Base-by-base conservation (phyloP, 495 filamentous ascomycete genomes). In the Talaromyces thailandensis region DNA sequence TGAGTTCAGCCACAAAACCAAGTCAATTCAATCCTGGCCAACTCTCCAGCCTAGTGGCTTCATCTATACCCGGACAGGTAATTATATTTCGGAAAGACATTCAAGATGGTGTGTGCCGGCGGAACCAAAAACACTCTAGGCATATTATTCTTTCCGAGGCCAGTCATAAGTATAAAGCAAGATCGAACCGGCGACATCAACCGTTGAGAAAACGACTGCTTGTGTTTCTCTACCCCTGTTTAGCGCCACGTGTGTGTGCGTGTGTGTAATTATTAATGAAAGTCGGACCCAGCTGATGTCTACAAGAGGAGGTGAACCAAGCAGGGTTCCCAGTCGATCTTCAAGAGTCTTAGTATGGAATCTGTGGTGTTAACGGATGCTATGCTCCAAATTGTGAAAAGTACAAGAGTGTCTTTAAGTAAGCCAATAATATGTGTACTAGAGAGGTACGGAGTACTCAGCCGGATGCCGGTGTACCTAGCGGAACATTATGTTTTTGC, bases 1-100 rank as follows among this genome's bases (percentile, higher is more conserved):
- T 16, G 51, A 55, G 51, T 55, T 55, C 23, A 55, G 51, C 51
- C 51, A 55, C 51, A 55, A 55, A 55, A 28, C 26, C 26, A n/a
- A 23, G 26, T 32, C 55, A 35, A 31, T 31, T 31, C 29, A 35
- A 9, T 35, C 4, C 26, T 25, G 14, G 18, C 29, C 28, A 35
- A 53, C n/a, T 57, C 35, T 35, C 55, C 55, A 21, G 26, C 28
- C 23, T 35, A 21, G 55, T 57, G 55, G 55, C 55, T 57, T 18
- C 28, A 14, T 35, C 8, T 21, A 48, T 18, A 48, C n/a, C 43
- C 18, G 18, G 21, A 48, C 43, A 48, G 43, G n/a, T 4, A 40
- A 18, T 48, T 18, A 48, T 48, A 21, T 48, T 48, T 48, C 9
- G 14, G 43, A 21, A 18, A 48, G 16, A 40, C 14, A 16, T 4